These are phyloP conservation scores for Phytophthora gonapodyides DNA, from an alignment of 352 stramenopile genomes.

Conservation along the genomic window DNA sequence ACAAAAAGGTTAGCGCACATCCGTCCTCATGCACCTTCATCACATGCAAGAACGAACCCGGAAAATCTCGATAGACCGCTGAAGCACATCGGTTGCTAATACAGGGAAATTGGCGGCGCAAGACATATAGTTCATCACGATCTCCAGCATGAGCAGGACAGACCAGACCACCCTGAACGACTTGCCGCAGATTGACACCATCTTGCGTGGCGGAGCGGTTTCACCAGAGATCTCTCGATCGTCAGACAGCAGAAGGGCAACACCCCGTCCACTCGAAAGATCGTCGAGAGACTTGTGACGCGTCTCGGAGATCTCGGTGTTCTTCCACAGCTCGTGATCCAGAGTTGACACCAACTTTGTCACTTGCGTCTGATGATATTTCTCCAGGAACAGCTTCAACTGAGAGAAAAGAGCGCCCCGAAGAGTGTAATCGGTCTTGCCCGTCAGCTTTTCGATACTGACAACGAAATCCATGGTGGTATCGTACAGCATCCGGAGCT, in stretches of 20 bases:
- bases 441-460: constrained; percentile 91
- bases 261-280: constrained; percentile 91
- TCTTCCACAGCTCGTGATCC: constrained; percentile 96
- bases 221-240: constrained; percentile 71
- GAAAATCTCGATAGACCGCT: constrained; percentile 93
- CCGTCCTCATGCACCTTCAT: not conserved
- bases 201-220: constrained; percentile 71
- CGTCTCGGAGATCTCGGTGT: constrained; percentile 90
- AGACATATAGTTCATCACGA: constrained; percentile 95
- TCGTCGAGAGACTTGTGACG: constrained; percentile 91
- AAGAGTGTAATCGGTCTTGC: constrained; percentile 93
- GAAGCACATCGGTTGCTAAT: constrained; percentile 93
- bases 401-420: constrained; percentile 93
- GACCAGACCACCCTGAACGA: constrained; percentile 96
- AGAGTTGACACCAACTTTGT: constrained; percentile 93
- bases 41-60: constrained; percentile 44
- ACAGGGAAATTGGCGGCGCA: constrained; percentile 94
- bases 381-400: constrained; percentile 95
- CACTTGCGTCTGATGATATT: constrained; percentile 93
- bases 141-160: constrained; percentile 95
- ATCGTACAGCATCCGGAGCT: constrained; percentile 95
- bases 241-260: constrained; percentile 71
- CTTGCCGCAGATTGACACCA: constrained; percentile 91
- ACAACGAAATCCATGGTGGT: constrained; percentile 93
- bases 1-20: constrained; percentile 17